Base-by-base conservation (phyloP, 2,329 filamentous ascomycete species). In the Alternaria alternata region DNA sequence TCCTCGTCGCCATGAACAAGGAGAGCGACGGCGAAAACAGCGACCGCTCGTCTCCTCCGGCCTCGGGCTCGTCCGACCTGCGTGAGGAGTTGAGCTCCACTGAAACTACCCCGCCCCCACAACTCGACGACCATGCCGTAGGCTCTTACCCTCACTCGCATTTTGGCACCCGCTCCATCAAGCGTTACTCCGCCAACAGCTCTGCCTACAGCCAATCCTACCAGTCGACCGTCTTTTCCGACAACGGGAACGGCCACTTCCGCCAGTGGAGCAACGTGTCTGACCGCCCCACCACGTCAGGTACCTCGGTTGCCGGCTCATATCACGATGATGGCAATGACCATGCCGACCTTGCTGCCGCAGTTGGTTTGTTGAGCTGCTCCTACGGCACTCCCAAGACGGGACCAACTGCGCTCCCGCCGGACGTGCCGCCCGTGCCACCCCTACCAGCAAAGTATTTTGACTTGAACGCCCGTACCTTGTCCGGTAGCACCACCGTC, bases 91-190 rank as follows among this genome's bases (percentile, higher is more conserved):
- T 89, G 73, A 96, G 93, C 82, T 98, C 94, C 53, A 89, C 91
- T 39, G 93, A 97, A 76, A 98, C 94, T 48, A 97, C 94, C 16
- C 95, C 95, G 46, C 94, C 94, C 54, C 94, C 94, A 20, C 88
- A 90, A 69, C 82, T 85, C 63, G 91, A 94, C 59, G 85, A 86
- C 54, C 85, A 89, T 65, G 81, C 82, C 65, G 81, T 85, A 32
- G 81, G 85, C 56, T 85, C 83, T 54, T 77, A 70, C 61, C 69
- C 74, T 62, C 74, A 73, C 67, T 73, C 72, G 22, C 74, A 75
- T 54, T 78, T 71, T 64, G 73, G 67, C 48, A 67, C 64, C 43
- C 75, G 69, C 63, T 73, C 74, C 43, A 68, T 74, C 62, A 83
- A 83, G 70, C 80, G 81, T 60, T 80, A 80, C 72, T 83, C 81